Evolutionary conservation across 2,329 filamentous ascomycete genomes (phyloP).

Genomic region (Fusarium sp.): DNA sequence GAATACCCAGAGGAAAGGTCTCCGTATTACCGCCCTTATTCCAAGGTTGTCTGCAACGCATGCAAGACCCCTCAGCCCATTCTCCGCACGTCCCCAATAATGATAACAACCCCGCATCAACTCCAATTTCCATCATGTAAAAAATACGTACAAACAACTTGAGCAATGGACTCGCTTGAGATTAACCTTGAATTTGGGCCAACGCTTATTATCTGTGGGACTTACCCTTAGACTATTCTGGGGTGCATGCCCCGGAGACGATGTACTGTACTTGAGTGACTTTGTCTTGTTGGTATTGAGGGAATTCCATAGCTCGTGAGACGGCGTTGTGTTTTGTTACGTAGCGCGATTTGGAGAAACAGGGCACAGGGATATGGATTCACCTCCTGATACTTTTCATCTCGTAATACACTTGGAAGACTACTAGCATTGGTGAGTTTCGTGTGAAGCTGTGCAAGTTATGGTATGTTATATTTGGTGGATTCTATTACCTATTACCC

Average conservation of each 20-base stretch:
- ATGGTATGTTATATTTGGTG: not conserved
- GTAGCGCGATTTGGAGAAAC: conserved; percentile 7
- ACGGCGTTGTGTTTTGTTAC: not conserved
- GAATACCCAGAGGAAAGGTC: not conserved
- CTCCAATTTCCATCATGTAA: conserved; percentile 44
- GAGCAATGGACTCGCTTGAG: conserved; percentile 14
- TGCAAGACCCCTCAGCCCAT: not conserved
- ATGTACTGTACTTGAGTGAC: conserved; percentile 35
- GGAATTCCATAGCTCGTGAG: not conserved
- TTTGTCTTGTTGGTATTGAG: not conserved
- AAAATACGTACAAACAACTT: conserved; percentile 39
- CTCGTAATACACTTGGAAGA: not conserved
- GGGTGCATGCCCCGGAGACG: conserved; percentile 28
- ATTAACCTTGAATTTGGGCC: conserved; percentile 23
- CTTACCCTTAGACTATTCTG: conserved; percentile 5
- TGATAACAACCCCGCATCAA: conserved; percentile 24
- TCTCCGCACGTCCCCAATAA: conserved; percentile 35
- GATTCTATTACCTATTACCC: conserved; percentile 11
- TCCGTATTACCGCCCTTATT: not conserved
- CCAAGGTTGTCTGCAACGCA: not conserved
- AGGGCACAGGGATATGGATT: not conserved
- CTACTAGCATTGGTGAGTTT: not conserved
- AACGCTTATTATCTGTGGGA: conserved; percentile 12
- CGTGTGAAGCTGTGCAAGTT: not conserved
- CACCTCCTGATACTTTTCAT: not conserved